Base-by-base conservation (phyloP, 2,329 filamentous ascomycete genomes). In the Aspergillus udagawae region DNA sequence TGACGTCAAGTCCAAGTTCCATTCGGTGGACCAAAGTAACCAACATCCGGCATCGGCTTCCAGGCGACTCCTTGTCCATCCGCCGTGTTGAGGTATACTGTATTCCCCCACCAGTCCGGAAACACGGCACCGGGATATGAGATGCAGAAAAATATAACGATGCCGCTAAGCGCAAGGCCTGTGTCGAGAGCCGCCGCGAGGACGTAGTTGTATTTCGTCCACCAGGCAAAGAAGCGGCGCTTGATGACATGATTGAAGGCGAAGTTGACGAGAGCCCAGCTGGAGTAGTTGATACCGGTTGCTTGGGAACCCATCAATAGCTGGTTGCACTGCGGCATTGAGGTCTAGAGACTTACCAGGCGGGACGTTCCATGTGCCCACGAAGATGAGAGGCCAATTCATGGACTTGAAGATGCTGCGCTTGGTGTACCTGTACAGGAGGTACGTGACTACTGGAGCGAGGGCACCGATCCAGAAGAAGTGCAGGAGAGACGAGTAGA, bases 241-340 rank as follows among this genome's bases (percentile, higher is more conserved):
- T 87, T 86, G 67, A 95, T 82, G 59, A 88, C 73, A 70, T 88
- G 87, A 72, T 95, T 95, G 80, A 96, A 96, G 47, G 91, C 65
- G 73, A 88, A 95, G 38, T 74, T 74, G 47, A 73, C 70, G 14
- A 73, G 58, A 3, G 66, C 69, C 69, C 69, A 72, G 55, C 67
- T 70, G n/a, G 70, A 71, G 52, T 72, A 72, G 51, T 71, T 73
- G 49, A 73, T 70, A 27, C 68, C 68, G 25, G 71, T 73, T 21
- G 69, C 70, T 64, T 32, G 27, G 44, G n/a, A n/a, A 17, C 27
- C n/a, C 42, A 38, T 14, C 28, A 35, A 61, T 48, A 45, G 9
- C 20, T 50, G 20, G 10, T 25, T 27, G 27, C 41, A 29, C 23
- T 38, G 32, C 5, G 14, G 12, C 5, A 32, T 21, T 4, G 21